phyloP scores from a whole-genome alignment of 208 protist genomes.

The Acanthamoeba lenticulata region DNA sequence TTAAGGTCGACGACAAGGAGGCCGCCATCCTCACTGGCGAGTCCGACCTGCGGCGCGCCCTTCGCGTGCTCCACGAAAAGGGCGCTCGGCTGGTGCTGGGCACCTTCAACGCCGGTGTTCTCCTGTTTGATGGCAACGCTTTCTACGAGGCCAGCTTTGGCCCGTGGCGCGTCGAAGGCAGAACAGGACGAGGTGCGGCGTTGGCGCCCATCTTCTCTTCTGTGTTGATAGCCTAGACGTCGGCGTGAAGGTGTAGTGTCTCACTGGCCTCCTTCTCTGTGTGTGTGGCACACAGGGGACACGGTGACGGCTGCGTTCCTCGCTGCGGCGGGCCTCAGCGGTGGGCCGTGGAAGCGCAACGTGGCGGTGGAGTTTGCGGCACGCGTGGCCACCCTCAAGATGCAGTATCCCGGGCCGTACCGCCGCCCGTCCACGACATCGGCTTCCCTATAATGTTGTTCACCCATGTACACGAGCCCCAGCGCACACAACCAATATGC shows the following conservation, averaged over 20 bases:
- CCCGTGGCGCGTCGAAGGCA: constrained; percentile 11
- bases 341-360: constrained; percentile 16
- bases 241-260: too few species aligned
- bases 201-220: neutral
- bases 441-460: too few species aligned
- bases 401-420: constrained; percentile 46
- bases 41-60: neutral
- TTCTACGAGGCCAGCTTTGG: constrained; percentile 42
- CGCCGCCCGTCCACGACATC: too few species aligned
- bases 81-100: neutral
- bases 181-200: neutral
- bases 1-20: constrained; percentile 59
- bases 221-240: too few species aligned
- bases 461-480: too few species aligned
- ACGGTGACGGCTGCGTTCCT: constrained; percentile 2
- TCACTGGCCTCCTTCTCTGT: neutral
- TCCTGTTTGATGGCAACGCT: constrained; percentile 24
- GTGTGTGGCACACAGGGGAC: neutral
- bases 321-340: neutral
- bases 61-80: neutral
- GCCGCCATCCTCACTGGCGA: constrained; percentile 15
- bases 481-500: too few species aligned
- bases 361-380: constrained; percentile 29
- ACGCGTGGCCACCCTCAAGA: neutral
- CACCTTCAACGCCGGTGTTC: neutral